These are phyloP conservation scores for Sporothrix globosa DNA, from an alignment of 2,329 filamentous ascomycete genomes.

Conservation along the genomic window DNA sequence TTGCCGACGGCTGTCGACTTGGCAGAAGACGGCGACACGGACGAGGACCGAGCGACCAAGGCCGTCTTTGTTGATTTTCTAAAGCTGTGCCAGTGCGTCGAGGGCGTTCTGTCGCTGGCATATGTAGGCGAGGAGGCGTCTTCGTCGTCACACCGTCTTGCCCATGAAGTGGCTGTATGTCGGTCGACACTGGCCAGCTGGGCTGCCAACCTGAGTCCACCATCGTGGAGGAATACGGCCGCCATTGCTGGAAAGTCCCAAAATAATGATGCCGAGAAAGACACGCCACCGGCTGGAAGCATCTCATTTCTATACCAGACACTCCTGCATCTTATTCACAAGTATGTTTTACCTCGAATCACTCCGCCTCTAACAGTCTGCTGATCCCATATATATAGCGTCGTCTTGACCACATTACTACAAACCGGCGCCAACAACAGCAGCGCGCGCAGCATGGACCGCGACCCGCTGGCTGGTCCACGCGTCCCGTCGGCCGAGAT, in stretches of 20 bases:
- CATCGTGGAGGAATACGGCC: not conserved
- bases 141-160: not conserved
- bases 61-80: constrained; percentile 1
- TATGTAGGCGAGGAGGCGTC: not conserved
- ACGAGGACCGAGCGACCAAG: not conserved
- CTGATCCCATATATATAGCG: not conserved
- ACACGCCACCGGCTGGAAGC: not conserved
- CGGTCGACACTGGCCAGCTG: not conserved
- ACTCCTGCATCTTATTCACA: not conserved
- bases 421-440: not conserved
- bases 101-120: not conserved
- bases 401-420: not conserved
- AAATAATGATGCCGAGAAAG: too few relatives aligned
- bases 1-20: not conserved
- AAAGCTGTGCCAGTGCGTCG: not conserved
- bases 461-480: not conserved
- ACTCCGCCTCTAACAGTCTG: too few relatives aligned
- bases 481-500: constrained; percentile 1
- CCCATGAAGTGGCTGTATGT: not conserved
- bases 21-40: not conserved
- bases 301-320: not conserved
- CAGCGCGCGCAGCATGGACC: not conserved
- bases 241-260: too few relatives aligned
- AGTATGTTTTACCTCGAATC: not conserved
- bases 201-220: not conserved